Evolutionary conservation across 352 stramenopile species (phyloP).

Genomic region (Globisporangium cystogenes): DNA sequence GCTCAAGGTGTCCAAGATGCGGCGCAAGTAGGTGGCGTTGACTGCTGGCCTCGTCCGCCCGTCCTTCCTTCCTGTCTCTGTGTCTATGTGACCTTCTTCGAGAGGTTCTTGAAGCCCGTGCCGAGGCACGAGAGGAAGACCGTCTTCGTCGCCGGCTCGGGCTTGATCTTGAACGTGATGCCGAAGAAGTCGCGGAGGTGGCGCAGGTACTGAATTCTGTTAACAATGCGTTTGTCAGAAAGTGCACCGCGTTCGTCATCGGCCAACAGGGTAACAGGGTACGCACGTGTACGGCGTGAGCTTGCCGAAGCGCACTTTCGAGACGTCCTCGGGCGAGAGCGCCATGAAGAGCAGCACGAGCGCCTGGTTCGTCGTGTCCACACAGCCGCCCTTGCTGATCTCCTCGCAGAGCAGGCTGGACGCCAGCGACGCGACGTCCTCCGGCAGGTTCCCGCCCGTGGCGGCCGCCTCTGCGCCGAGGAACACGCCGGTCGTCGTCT

Average conservation of each 20-base stretch:
- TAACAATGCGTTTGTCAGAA: not conserved
- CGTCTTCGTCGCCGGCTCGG: slow-evolving; percentile 82
- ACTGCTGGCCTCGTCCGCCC: not conserved
- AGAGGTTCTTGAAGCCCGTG: slow-evolving; percentile 94
- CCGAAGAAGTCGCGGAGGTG: slow-evolving; percentile 91
- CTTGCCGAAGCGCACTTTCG: slow-evolving; percentile 89
- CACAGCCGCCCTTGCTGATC: slow-evolving; percentile 91
- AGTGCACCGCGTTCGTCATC: not conserved
- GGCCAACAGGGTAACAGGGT: no score
- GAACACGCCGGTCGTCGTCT: slow-evolving; percentile 96
- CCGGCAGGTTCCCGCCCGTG: slow-evolving; percentile 84
- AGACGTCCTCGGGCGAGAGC: slow-evolving; percentile 97
- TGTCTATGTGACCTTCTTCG: slow-evolving; percentile 92
- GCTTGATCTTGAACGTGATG: slow-evolving; percentile 93
- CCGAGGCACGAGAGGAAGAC: slow-evolving; percentile 94
- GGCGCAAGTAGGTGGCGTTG: slow-evolving; percentile 38
- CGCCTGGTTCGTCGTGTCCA: slow-evolving; percentile 95
- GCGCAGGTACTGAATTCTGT: slow-evolving; percentile 84
- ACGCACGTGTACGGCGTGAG: slow-evolving; percentile 80
- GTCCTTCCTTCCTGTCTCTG: not conserved
- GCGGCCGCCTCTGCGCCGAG: slow-evolving; percentile 91
- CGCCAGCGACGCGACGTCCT: slow-evolving; percentile 94
- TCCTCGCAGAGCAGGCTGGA: slow-evolving; percentile 96
- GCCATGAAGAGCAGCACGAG: slow-evolving; percentile 97
- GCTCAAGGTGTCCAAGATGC: slow-evolving; percentile 56